Evolutionary conservation across 129 eudicot genomes (phyloP).

Genomic region (Escallonia herrerae): DNA sequence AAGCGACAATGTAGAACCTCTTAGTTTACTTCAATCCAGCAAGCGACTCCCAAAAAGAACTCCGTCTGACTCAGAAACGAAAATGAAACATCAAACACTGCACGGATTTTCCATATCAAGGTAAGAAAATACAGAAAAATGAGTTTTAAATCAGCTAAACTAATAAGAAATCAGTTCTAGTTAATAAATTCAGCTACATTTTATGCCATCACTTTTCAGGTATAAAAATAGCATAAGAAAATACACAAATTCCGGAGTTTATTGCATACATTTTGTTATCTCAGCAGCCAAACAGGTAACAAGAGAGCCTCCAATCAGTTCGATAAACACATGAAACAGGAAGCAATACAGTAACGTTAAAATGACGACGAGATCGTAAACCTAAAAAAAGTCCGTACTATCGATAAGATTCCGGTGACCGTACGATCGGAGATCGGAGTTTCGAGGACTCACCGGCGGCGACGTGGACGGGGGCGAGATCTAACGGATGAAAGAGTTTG

Average conservation of each 20-base stretch:
- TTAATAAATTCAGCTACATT: too few relatives aligned
- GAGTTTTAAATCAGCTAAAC: too few relatives aligned
- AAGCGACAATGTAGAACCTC: not conserved
- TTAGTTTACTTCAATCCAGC: not conserved
- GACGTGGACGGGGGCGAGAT: constrained; percentile 36
- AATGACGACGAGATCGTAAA: not conserved
- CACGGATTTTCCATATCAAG: too few relatives aligned
- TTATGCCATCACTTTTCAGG: too few relatives aligned
- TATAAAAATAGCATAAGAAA: too few relatives aligned
- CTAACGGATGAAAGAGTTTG: constrained; percentile 15
- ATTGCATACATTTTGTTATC: not conserved
- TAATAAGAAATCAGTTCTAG: too few relatives aligned
- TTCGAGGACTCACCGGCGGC: constrained; percentile 17
- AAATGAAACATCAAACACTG: not conserved
- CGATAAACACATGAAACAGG: not conserved
- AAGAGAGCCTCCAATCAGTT: not conserved
- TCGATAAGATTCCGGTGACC: constrained; percentile 8
- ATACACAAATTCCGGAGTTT: not conserved
- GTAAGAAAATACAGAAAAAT: too few relatives aligned
- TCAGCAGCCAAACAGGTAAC: not conserved
- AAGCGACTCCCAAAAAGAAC: not conserved
- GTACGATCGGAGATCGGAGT: constrained; percentile 12
- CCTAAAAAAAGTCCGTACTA: constrained; percentile 5
- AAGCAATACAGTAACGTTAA: not conserved
- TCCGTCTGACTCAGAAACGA: not conserved